Evolutionary conservation across 177 flowering plant genomes (phyloP), one percentile per base, ranked within the genome.

Genomic region (Vitis hybrid): DNA sequence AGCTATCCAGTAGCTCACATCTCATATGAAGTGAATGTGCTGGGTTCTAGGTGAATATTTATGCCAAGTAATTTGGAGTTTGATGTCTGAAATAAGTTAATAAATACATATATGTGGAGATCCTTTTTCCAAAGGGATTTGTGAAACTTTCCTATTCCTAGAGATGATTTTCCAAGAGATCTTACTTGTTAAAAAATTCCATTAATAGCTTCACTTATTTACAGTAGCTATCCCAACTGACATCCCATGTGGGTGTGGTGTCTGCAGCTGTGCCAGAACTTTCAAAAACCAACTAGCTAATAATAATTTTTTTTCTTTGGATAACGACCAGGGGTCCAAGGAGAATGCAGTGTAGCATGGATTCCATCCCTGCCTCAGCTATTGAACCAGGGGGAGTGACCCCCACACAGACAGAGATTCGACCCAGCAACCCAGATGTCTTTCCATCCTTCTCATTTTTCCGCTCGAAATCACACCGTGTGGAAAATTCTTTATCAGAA

Each of bases 291-390:
- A 31, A 18, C 9, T 54, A 63, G 44, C 47, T 51, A 31, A 20
- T 20, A 19, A 31, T 59, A 18, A 1, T 6, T 51, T 63, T 8
- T 11, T 19, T 22, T 71, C 44, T 50, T 54, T 11, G 33, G 12
- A 54, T 73, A 12, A 20, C 61, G 49, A 50, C 55, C 91, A 94
- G 98, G 87, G 98, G 98, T 66, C 98, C 98, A 47, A 88, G 98
- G 81, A 89, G 83, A 80, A 93, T 93, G 96, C 87, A 83, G 14
- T 91, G 98, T 70, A 70, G 76, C 13, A 89, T 95, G 90, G 93
- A 87, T 79, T 77, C 89, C 53, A 89, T 95, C 61, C 94, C 97
- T 57, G 80, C 86, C 51, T 75, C 92, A 54, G 76, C 97, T 61
- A 83, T 93, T 56, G 85, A 84, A 77, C 88, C 89, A 14, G 98